These are phyloP conservation scores for Chlorella ohadii DNA, from an alignment of 139 green algal genomes.

Conservation along the genomic window DNA sequence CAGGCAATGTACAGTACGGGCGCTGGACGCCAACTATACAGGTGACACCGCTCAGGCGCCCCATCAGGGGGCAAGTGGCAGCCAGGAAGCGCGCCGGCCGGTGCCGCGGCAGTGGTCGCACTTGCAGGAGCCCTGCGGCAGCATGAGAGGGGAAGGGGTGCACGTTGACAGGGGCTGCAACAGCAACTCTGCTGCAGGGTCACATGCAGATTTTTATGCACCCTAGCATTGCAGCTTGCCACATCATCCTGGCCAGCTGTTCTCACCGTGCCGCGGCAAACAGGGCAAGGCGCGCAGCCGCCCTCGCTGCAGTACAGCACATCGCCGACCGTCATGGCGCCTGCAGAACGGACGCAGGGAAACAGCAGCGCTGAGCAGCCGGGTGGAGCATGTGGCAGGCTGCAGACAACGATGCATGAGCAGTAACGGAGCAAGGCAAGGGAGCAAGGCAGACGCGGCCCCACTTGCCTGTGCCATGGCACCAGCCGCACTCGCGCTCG, in stretches of 20 bases:
- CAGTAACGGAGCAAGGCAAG: too few relatives aligned
- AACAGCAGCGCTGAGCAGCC: neutral
- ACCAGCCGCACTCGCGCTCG: constrained; percentile 45
- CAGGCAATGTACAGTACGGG: neutral
- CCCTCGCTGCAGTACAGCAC: constrained; percentile 33
- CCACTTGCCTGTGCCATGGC: constrained; percentile 40
- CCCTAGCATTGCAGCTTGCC: too few relatives aligned
- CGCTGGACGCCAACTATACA: too few relatives aligned
- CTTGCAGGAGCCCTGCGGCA: constrained; percentile 23
- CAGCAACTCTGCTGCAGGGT: too few relatives aligned
- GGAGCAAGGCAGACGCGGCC: too few relatives aligned
- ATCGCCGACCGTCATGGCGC: constrained; percentile 40
- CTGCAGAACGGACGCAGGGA: neutral
- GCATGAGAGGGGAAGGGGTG: too few relatives aligned
- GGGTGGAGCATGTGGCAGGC: neutral
- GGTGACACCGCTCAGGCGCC: too few relatives aligned
- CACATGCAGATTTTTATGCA: too few relatives aligned
- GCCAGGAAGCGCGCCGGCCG: constrained; percentile 31
- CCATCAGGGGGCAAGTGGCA: neutral
- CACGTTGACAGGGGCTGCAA: too few relatives aligned
- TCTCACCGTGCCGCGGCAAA: constrained; percentile 35
- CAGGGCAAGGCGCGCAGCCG: constrained; percentile 39
- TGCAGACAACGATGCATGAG: too few relatives aligned
- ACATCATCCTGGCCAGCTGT: neutral
- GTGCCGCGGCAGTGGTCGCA: constrained; percentile 38